Evolutionary conservation across 73 alveolate species (phyloP), one percentile per base, ranked within the genome.

Genomic region (Paramecium caudatum): DNA sequence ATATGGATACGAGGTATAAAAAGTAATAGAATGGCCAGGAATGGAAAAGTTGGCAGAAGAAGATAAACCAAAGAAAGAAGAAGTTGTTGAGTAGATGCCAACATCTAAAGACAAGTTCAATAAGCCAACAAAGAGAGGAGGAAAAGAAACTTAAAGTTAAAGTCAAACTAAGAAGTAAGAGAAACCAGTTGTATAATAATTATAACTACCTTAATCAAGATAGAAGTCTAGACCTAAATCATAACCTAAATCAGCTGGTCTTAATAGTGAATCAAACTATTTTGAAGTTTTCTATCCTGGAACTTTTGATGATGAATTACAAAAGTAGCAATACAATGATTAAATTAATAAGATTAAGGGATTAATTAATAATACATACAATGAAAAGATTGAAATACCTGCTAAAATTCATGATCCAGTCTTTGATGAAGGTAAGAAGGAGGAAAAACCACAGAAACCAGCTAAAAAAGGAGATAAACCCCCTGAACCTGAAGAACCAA

Each of bases 1-100:
- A 90, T 96, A 94, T 68, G 98, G 97, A 12, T 91, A 85, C 49
- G 98, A 96, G 19, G 93, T 96, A 3, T 94, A 97, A 36, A 90
- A 86, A 43, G 39, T 41, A 27, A 62, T 86, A 21, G 93, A 86
- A 62, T 86, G 93, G 93, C 82, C 61, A 63, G 93, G 93, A 23
- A 86, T 86, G 88, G 93, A 86, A 30, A 78, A 86, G 39, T 46
- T 86, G 10, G 87, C 82, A 46, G 94, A 91, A 47, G 96, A 87
- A 82, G 86, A 85, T 84, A 91, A 94, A 83, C 95, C 82, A 27
- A 92, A 83, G 68, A 82, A 50, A 30, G 87, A 90, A 84, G 91
- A 90, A 69, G 68, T 70, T 15, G 82, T 50, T 16, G 94, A 92
- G 43, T 95, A 90, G 30, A 68, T 49, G 17, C 96, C 97, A 15